phyloP scores from a whole-genome alignment of 257 asterid genomes.

The Oldenlandia corymbosa region DNA sequence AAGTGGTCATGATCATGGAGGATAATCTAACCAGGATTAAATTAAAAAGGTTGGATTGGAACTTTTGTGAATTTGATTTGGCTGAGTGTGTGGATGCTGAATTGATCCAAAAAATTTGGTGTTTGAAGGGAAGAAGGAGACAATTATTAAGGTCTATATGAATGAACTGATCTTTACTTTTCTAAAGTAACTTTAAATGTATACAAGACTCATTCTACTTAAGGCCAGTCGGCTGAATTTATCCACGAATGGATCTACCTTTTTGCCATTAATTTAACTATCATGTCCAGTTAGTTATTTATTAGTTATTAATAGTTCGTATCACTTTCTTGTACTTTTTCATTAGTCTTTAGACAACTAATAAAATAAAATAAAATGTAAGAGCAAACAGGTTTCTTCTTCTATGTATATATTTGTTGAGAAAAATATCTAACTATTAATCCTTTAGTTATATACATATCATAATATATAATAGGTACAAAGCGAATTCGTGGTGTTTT shows the following conservation, averaged over 20 bases:
- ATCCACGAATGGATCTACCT: background rate
- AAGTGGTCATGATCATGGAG: background rate
- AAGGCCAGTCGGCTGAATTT: background rate
- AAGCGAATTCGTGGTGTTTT: no score
- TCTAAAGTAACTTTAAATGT: background rate
- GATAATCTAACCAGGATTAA: background rate
- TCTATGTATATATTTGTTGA: no score
- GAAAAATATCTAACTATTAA: no score
- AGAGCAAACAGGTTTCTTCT: no score
- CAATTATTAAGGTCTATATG: background rate
- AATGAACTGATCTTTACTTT: no score
- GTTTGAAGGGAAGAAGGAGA: background rate
- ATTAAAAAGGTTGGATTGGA: background rate
- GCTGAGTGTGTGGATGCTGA: background rate
- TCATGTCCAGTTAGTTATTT: no score
- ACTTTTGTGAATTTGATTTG: background rate
- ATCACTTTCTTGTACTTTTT: background rate
- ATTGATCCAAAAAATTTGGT: background rate
- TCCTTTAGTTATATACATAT: no score
- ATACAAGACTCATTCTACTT: slow-evolving; percentile 8
- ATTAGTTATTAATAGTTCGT: background rate
- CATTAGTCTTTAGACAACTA: background rate
- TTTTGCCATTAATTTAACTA: background rate
- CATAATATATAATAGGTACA: no score
- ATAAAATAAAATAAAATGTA: no score